A percentile compares a stretch with the other conserved stretches of the same genome.
Evolutionary conservation across 768 basidiomycete species (phyloP).

Genomic region (Psilocybe subaeruginosa): DNA sequence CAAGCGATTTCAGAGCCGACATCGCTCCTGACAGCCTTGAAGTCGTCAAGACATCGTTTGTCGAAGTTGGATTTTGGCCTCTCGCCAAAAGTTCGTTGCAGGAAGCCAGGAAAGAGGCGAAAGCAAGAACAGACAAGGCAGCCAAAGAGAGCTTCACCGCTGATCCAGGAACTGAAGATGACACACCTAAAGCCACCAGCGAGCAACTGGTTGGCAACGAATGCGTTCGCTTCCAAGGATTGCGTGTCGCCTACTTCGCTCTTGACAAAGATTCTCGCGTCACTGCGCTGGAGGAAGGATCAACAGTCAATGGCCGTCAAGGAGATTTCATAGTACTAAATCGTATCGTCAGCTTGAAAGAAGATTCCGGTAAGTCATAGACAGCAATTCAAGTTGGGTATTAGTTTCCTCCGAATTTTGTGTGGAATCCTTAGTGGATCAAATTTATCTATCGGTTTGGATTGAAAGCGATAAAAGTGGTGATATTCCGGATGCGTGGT

Average conservation of each 20-base stretch:
- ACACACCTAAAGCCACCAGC: slow-evolving; percentile 73
- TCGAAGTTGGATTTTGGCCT: slow-evolving; percentile 89
- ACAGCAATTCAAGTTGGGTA: background rate
- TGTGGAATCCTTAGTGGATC: background rate
- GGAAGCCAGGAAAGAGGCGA: slow-evolving; percentile 70
- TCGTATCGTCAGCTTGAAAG: slow-evolving; percentile 92
- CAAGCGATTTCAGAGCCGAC: slow-evolving; percentile 81
- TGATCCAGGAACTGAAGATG: slow-evolving; percentile 37
- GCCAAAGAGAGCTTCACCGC: slow-evolving; percentile 45
- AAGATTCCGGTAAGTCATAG: slow-evolving; percentile 80
- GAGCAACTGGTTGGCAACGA: slow-evolving; percentile 89
- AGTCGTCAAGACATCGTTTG: slow-evolving; percentile 76
- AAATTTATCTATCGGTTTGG: background rate
- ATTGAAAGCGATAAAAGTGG: slow-evolving; percentile 17
- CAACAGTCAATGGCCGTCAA: slow-evolving; percentile 42
- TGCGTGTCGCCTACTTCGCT: slow-evolving; percentile 94
- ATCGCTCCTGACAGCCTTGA: slow-evolving; percentile 84
- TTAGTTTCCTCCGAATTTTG: background rate
- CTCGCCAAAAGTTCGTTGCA: slow-evolving; percentile 70
- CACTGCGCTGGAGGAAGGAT: slow-evolving; percentile 61
- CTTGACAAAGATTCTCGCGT: slow-evolving; percentile 86
- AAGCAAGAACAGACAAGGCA: slow-evolving; percentile 62
- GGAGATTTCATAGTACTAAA: slow-evolving; percentile 88
- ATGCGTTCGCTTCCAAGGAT: slow-evolving; percentile 94
- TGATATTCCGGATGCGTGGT: slow-evolving; percentile 32